These are phyloP conservation scores for Gaillardinia entomophila DNA, from an alignment of 805 yeast species.

Conservation along the genomic window DNA sequence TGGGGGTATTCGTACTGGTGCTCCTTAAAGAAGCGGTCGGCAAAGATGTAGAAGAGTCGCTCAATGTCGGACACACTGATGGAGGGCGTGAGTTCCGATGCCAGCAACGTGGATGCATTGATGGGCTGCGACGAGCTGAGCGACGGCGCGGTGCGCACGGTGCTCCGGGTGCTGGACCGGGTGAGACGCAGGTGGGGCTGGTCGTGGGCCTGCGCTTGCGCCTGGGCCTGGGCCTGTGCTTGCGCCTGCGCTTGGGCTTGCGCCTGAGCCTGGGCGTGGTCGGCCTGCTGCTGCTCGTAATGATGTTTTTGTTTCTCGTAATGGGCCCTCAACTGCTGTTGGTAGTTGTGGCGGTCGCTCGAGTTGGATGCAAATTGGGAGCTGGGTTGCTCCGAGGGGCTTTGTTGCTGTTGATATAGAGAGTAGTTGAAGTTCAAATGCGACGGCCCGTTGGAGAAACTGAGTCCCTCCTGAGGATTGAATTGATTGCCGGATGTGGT, in stretches of 20 bases:
- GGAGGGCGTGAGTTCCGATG: neutral
- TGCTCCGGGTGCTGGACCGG: constrained; percentile 2
- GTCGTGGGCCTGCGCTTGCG: neutral
- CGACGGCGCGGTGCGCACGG: neutral
- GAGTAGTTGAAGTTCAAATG: constrained; percentile 7
- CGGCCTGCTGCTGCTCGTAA: constrained; percentile 5
- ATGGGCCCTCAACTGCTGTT: constrained; percentile 18
- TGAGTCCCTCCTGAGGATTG: constrained; percentile 21
- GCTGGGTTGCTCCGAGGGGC: constrained; percentile 5
- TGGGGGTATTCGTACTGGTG: constrained; percentile 39
- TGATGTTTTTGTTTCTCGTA: constrained; percentile 19
- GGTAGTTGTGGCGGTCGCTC: constrained; percentile 10
- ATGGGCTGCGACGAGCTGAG: neutral
- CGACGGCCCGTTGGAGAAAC: constrained; percentile 13
- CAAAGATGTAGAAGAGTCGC: constrained; percentile 34
- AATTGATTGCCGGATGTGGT: constrained; percentile 14
- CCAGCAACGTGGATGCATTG: neutral
- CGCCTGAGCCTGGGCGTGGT: neutral
- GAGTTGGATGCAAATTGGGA: constrained; percentile 3
- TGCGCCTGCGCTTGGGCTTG: neutral
- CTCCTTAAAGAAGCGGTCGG: constrained; percentile 36
- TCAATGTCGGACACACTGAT: constrained; percentile 25
- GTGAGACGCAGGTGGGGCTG: constrained; percentile 2
- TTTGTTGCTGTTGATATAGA: constrained; percentile 8
- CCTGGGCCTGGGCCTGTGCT: neutral